These are phyloP conservation scores for Sclerotinia nivalis DNA, from an alignment of 2,329 filamentous ascomycete species.

Conservation along the genomic window DNA sequence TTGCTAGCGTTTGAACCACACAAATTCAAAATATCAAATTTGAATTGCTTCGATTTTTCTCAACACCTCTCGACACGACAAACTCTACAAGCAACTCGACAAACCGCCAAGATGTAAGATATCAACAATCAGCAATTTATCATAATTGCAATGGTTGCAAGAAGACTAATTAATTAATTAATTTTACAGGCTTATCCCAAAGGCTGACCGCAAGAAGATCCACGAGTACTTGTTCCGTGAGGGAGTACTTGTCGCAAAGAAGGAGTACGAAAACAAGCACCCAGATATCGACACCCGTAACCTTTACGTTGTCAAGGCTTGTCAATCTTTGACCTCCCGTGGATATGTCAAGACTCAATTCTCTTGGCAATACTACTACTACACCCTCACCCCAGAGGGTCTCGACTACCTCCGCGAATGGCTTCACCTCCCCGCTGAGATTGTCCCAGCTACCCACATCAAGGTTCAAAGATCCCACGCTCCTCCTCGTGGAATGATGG, in stretches of 20 bases:
- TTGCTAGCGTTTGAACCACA: constrained; percentile 23
- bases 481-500: constrained; percentile 93
- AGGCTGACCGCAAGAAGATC: constrained; percentile 99
- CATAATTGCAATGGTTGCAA: neutral
- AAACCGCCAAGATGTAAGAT: constrained; percentile 50
- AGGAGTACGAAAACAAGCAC: constrained; percentile 99
- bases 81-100: constrained; percentile 23
- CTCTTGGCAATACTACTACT: constrained; percentile 99
- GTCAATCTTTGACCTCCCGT: constrained; percentile 96
- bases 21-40: constrained; percentile 24
- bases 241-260: constrained; percentile 94
- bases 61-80: constrained; percentile 29
- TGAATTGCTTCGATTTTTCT: constrained; percentile 17
- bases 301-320: constrained; percentile 98
- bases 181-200: constrained; percentile 91
- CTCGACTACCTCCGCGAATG: constrained; percentile 99
- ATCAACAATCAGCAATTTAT: neutral
- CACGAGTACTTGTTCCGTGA: constrained; percentile 99
- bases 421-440: constrained; percentile 99
- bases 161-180: constrained; percentile 36
- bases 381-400: constrained; percentile 98
- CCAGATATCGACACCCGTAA: constrained; percentile 99
- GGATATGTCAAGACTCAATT: constrained; percentile 99
- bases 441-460: constrained; percentile 99
- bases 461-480: constrained; percentile 99